Evolutionary conservation across 208 protist genomes (phyloP).

Genomic region (Plasmodiophora brassicae): DNA sequence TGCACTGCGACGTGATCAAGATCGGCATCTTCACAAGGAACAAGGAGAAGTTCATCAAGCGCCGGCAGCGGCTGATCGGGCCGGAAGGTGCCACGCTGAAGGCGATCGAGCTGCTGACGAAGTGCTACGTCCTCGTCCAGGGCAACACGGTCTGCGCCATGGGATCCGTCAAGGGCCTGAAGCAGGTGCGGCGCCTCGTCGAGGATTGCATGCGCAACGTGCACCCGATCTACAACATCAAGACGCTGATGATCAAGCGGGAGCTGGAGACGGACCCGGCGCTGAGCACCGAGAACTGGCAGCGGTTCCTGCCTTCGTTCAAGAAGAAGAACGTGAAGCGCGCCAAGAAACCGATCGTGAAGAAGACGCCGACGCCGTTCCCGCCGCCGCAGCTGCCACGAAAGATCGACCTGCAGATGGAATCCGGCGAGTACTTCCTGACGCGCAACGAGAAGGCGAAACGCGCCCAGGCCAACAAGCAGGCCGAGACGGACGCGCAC

Average conservation of each 20-base stretch:
- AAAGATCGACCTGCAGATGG: constrained; percentile 45
- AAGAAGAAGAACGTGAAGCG: constrained; percentile 61
- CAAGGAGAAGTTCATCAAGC: constrained; percentile 95
- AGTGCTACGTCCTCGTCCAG: constrained; percentile 95
- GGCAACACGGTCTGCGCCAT: constrained; percentile 55
- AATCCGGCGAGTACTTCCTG: constrained; percentile 52
- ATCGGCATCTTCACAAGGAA: constrained; percentile 87
- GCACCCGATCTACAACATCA: constrained; percentile 99
- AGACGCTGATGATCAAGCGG: constrained; percentile 97
- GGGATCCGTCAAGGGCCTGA: constrained; percentile 84
- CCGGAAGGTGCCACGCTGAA: constrained; percentile 95
- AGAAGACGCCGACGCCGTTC: constrained; percentile 35
- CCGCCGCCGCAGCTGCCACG: constrained; percentile 31
- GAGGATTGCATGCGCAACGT: constrained; percentile 99
- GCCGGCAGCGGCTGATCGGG: constrained; percentile 95
- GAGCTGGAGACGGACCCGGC: constrained; percentile 92
- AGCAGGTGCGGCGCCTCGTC: constrained; percentile 90
- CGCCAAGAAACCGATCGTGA: constrained; percentile 39
- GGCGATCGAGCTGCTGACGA: constrained; percentile 94
- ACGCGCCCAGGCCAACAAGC: neutral
- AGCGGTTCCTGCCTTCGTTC: constrained; percentile 95
- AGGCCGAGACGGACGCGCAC: neutral
- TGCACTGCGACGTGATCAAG: constrained; percentile 96
- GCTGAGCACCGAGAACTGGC: constrained; percentile 91
- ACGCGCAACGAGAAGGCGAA: constrained; percentile 10